Conservation (phyloP, 805 yeast species). For the Ogataea pini region DNA sequence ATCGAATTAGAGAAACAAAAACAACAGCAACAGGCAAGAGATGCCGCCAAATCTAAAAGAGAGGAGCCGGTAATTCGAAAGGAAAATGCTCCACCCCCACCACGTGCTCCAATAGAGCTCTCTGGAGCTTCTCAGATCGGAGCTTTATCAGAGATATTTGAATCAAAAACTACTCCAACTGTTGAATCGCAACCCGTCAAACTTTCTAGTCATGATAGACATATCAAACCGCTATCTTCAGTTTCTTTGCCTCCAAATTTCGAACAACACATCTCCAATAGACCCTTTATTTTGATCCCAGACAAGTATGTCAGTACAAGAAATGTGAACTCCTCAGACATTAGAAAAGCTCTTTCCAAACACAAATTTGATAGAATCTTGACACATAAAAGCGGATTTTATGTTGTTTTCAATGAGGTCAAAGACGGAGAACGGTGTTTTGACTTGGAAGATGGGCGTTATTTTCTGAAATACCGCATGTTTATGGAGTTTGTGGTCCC, state of each 20-base stretch:
- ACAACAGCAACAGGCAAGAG: conserved; percentile 6
- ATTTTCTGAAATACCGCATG: conserved; percentile 47
- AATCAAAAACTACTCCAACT: conserved; percentile 9
- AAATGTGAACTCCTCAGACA: conserved; percentile 52
- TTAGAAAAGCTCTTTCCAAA: conserved; percentile 56
- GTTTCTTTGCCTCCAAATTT: conserved; percentile 49
- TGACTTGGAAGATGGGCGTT: conserved; percentile 58
- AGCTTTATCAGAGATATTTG: conserved; percentile 8
- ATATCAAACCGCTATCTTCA: conserved; percentile 30
- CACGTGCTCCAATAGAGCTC: neutral
- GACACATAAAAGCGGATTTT: conserved; percentile 66
- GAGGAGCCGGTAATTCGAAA: neutral
- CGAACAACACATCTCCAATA: conserved; percentile 48
- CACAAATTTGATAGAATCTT: conserved; percentile 69
- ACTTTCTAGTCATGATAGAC: conserved; percentile 34
- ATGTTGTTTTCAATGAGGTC: conserved; percentile 62
- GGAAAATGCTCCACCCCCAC: neutral
- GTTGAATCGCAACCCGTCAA: conserved; percentile 15
- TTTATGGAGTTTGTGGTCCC: conserved; percentile 62
- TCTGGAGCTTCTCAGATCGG: too few species aligned
- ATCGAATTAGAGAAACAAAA: conserved; percentile 15
- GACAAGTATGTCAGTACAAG: conserved; percentile 50
- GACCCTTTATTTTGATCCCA: conserved; percentile 59
- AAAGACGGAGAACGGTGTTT: conserved; percentile 62
- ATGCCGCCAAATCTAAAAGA: neutral